Evolutionary conservation across 2,329 filamentous ascomycete genomes (phyloP).

Genomic region (Colletotrichum tofieldiae): DNA sequence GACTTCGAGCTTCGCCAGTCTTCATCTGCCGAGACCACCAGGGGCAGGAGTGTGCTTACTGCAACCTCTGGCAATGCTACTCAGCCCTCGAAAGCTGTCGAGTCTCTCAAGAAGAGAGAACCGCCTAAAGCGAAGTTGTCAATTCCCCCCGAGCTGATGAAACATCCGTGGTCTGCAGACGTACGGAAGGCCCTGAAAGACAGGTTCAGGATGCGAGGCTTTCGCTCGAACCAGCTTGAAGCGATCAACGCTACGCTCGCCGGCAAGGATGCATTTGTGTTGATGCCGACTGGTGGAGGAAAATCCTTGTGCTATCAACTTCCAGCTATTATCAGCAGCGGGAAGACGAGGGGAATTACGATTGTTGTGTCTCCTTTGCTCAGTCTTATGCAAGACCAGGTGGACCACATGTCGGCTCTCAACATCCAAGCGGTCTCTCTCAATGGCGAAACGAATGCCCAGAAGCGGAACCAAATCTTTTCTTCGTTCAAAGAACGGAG

Average conservation of each 20-base stretch:
- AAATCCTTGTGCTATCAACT: conserved; percentile 98
- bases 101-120: conserved; percentile 52
- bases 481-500: conserved; percentile 72
- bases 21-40: conserved; percentile 46
- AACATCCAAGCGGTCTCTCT: conserved; percentile 86
- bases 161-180: conserved; percentile 87
- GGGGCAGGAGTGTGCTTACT: conserved; percentile 57
- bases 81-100: conserved; percentile 52
- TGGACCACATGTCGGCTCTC: conserved; percentile 82
- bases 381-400: conserved; percentile 98
- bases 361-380: conserved; percentile 95
- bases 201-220: conserved; percentile 87
- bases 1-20: conserved; percentile 63
- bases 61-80: conserved; percentile 66
- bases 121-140: conserved; percentile 50
- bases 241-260: conserved; percentile 93
- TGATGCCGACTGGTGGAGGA: conserved; percentile 98
- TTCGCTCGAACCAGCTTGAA: conserved; percentile 92
- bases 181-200: conserved; percentile 86
- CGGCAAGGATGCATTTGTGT: conserved; percentile 91
- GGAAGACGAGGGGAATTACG: conserved; percentile 88
- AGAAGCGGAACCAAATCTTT: conserved; percentile 78
- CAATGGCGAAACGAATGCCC: conserved; percentile 80
- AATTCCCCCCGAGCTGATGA: conserved; percentile 71
- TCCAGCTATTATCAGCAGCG: conserved; percentile 86